Percentiles rank a stretch among this genome's conserved stretches.
phyloP scores from a whole-genome alignment of 768 basidiomycete species.

The Suillus bovinus region DNA sequence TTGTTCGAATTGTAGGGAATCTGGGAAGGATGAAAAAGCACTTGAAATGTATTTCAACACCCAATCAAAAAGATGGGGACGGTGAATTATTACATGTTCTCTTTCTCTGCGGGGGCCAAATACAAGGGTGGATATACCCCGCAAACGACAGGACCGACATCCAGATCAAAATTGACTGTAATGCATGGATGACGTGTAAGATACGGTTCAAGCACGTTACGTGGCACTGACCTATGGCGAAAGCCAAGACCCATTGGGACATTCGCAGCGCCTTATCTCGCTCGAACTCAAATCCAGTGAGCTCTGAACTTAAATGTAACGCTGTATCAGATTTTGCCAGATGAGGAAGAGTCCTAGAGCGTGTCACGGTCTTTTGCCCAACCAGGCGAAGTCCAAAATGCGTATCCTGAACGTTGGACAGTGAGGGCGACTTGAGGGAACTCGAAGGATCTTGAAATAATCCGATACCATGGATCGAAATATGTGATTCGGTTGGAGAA shows the following conservation, averaged over 20 bases:
- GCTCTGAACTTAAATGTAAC: constrained; percentile 34
- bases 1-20: constrained; percentile 83
- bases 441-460: constrained; percentile 2
- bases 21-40: constrained; percentile 91
- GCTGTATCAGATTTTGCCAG: constrained; percentile 33
- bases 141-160: constrained; percentile 78
- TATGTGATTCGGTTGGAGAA: constrained; percentile 19
- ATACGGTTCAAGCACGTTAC: neutral
- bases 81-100: constrained; percentile 73
- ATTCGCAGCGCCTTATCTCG: constrained; percentile 48
- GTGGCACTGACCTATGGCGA: constrained; percentile 56
- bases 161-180: constrained; percentile 85
- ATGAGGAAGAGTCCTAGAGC: constrained; percentile 49
- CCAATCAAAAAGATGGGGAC: neutral
- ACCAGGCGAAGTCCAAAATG: constrained; percentile 15
- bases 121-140: constrained; percentile 67
- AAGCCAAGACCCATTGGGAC: constrained; percentile 65
- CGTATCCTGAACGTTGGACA: constrained; percentile 28
- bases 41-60: constrained; percentile 39
- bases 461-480: neutral
- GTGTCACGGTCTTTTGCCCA: constrained; percentile 32
- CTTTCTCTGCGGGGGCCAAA: constrained; percentile 64
- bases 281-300: constrained; percentile 48
- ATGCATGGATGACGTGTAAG: constrained; percentile 1
- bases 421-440: constrained; percentile 36